Evolutionary conservation across 1,284 basidiomycete genomes (phyloP).

Genomic region (Tilletia walkeri): DNA sequence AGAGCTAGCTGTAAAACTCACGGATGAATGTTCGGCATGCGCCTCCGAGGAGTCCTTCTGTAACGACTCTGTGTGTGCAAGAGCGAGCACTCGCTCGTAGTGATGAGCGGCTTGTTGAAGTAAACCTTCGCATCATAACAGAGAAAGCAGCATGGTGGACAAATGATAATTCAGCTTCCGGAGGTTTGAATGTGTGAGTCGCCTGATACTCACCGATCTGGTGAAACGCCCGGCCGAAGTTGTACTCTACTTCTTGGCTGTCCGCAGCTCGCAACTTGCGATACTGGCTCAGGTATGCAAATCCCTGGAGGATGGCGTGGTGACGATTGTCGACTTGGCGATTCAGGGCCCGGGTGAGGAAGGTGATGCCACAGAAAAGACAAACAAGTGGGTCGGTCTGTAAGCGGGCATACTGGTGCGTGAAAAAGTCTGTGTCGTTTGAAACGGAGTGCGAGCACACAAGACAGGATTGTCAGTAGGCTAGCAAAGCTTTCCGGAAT

Average conservation of each 20-base stretch:
- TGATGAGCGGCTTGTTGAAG: conserved; percentile 43
- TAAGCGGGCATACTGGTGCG: conserved; percentile 75
- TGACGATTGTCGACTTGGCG: conserved; percentile 91
- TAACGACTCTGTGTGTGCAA: conserved; percentile 21
- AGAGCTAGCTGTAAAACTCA: too few species aligned
- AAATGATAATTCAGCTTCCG: too few species aligned
- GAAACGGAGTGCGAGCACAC: background rate
- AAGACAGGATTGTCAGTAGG: background rate
- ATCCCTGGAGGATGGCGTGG: conserved; percentile 60
- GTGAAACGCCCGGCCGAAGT: conserved; percentile 86
- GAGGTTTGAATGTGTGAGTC: too few species aligned
- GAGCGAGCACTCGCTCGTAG: conserved; percentile 36
- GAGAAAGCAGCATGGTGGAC: background rate
- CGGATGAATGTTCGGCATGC: too few species aligned
- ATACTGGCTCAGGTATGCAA: background rate
- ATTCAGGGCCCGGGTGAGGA: conserved; percentile 83
- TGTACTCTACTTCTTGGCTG: conserved; percentile 61
- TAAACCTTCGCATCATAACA: conserved; percentile 24
- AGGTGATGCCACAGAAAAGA: conserved; percentile 76
- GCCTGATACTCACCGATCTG: conserved; percentile 67
- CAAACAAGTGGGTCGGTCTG: conserved; percentile 81
- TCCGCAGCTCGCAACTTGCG: background rate
- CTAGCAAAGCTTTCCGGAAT: background rate
- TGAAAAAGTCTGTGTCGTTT: conserved; percentile 64
- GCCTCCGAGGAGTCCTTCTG: background rate